phyloP scores from a whole-genome alignment of 306 rosid species.

The Pyrus bretschneideri region DNA sequence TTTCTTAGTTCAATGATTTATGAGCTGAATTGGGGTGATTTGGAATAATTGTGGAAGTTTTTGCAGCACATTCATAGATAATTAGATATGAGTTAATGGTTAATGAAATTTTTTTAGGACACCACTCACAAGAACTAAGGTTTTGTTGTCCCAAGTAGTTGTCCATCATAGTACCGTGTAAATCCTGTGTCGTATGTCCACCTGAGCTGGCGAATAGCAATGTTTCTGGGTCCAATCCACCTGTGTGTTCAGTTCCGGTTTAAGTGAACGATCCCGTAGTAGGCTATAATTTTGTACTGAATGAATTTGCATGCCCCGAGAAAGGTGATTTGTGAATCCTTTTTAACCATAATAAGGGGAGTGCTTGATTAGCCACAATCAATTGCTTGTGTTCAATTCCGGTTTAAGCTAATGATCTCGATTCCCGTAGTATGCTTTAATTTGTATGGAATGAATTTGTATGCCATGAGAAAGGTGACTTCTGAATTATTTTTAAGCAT shows the following conservation, averaged over 20 bases:
- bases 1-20: background rate
- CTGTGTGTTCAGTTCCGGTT: background rate
- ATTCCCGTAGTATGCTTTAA: background rate
- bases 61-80: background rate
- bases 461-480: background rate
- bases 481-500: constrained; percentile 1
- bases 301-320: background rate
- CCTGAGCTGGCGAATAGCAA: background rate
- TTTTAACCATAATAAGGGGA: background rate
- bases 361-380: background rate
- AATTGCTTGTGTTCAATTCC: background rate
- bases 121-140: background rate
- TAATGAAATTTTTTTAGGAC: background rate
- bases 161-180: background rate
- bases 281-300: background rate
- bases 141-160: background rate
- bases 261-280: background rate
- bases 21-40: constrained; percentile 12
- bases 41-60: background rate
- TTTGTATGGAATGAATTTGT: background rate
- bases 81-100: background rate
- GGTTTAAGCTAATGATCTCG: background rate
- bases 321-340: background rate
- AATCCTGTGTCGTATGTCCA: background rate
- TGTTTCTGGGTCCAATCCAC: background rate